Conservation (phyloP, 768 basidiomycete species). For the Cyathus striatus region DNA sequence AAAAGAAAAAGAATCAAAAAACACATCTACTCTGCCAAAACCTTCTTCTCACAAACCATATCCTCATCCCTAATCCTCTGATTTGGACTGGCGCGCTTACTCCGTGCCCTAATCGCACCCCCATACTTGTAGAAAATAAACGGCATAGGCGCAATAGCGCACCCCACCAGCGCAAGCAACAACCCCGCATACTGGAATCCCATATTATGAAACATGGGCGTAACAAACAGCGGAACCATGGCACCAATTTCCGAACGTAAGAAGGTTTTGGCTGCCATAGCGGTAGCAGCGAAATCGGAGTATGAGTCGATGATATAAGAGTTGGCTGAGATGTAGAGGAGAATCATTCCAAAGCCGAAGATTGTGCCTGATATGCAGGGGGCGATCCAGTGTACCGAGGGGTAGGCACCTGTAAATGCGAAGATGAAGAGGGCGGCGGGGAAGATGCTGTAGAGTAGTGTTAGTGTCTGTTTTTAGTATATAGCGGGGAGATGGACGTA, state of each 20-base stretch:
- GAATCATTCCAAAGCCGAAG: conserved; percentile 36
- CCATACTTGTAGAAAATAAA: conserved; percentile 38
- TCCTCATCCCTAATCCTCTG: background rate
- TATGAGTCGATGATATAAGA: conserved; percentile 42
- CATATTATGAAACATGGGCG: conserved; percentile 37
- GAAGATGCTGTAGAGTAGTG: conserved; percentile 19
- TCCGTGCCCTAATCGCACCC: conserved; percentile 26
- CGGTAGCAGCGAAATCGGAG: conserved; percentile 35
- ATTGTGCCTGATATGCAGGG: conserved; percentile 30
- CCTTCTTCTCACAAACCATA: background rate
- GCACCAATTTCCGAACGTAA: conserved; percentile 30
- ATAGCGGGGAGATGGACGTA: conserved; percentile 10
- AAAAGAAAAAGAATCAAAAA: no score
- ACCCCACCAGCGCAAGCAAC: conserved; percentile 26
- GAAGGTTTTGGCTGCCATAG: conserved; percentile 39
- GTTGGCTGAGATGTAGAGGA: conserved; percentile 38
- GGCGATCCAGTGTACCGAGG: conserved; percentile 30
- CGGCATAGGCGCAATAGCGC: conserved; percentile 30
- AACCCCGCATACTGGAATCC: conserved; percentile 34
- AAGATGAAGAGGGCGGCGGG: conserved; percentile 37
- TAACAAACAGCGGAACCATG: conserved; percentile 32
- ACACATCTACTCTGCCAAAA: no score
- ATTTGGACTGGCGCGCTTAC: background rate
- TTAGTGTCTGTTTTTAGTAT: background rate
- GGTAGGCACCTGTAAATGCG: conserved; percentile 38